Base-by-base conservation (phyloP, 2,329 filamentous ascomycete species). In the Apiospora kogelbergensis region DNA sequence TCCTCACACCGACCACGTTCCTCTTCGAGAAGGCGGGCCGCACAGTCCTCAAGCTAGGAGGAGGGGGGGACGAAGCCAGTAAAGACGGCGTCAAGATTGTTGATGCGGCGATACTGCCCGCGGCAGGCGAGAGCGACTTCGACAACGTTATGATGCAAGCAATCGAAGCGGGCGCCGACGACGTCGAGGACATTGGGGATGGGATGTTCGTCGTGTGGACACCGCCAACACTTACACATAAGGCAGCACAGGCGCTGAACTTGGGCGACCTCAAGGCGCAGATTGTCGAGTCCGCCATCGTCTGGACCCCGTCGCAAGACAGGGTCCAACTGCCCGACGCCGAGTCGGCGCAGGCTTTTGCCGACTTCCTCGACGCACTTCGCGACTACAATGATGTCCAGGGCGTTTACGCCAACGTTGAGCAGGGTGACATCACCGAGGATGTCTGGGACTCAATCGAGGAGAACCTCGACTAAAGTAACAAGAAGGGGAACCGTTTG, bases 291-390 rank as follows among this genome's bases (percentile, higher is more conserved):
- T 89, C 90, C 22, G 93, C 97, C 68, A 95, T 98, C 67, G 86
- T 97, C 57, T 98, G 93, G 91, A 88, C 91, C 70, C 88, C 94
- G 0, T 96, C 95, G 70, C 89, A 91, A 75, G 94, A 97, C 22
- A 11, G 37, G 15, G 30, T 57, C 22, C 82, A 84, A 9, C 74
- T 95, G 46, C 86, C 91, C 69, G 85, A 87, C 20, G 81, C 85
- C 17, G 83, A 86, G 15, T 84, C 87, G 1, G 84, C 86, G 0
- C 81, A 86, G 65, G 81, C 84, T 22, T 82, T 98, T 37, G 83
- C 84, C 57, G 83, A 86, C 4, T 86, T 97, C 37, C 75, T 90
- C 24, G 83, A 87, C 15, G 80, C 82, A 7, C 74, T 94, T 42
- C 86, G 89, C 69, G 92, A 95, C 65, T 86, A 92, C 68, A 81